phyloP scores from a whole-genome alignment of 345 rosid genomes.

The Arabidopsis arenosa region DNA sequence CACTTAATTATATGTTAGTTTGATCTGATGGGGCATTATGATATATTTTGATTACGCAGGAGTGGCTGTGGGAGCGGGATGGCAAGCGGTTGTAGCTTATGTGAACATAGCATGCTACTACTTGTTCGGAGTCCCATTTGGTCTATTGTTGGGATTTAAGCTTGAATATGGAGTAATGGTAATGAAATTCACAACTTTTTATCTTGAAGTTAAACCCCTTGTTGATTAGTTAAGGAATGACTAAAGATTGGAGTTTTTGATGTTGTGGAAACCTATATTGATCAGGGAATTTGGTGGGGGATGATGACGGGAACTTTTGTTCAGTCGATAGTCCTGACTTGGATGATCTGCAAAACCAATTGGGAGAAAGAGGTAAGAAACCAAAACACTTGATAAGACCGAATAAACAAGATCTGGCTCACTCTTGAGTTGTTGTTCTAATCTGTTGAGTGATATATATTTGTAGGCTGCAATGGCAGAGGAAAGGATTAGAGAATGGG shows the following conservation, averaged over 20 bases:
- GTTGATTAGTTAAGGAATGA: not conserved
- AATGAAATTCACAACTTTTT: slow-evolving; percentile 13
- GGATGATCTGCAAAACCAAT: slow-evolving; percentile 52
- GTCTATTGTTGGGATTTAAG: slow-evolving; percentile 68
- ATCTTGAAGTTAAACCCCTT: not conserved
- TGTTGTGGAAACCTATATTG: not conserved
- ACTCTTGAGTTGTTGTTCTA: not conserved
- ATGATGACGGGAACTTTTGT: slow-evolving; percentile 75
- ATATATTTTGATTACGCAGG: slow-evolving; percentile 46
- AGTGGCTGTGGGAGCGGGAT: slow-evolving; percentile 87
- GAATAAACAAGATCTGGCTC: not conserved
- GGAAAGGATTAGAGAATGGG: slow-evolving; percentile 74
- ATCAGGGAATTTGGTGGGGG: slow-evolving; percentile 82
- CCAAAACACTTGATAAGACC: not conserved
- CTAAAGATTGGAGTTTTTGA: not conserved
- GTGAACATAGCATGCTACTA: slow-evolving; percentile 79
- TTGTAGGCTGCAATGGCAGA: slow-evolving; percentile 73
- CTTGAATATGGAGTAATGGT: slow-evolving; percentile 68
- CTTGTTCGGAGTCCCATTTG: slow-evolving; percentile 72
- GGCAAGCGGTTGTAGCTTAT: slow-evolving; percentile 77
- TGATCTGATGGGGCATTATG: not conserved
- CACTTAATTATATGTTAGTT: not conserved
- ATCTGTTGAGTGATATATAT: not conserved
- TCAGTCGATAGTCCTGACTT: slow-evolving; percentile 60
- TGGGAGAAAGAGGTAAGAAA: slow-evolving; percentile 67